Percentiles rank a stretch among this genome's conserved stretches.
phyloP scores from a whole-genome alignment of 192 early-diverging fungal species.

The Anaeromyces robustus region DNA sequence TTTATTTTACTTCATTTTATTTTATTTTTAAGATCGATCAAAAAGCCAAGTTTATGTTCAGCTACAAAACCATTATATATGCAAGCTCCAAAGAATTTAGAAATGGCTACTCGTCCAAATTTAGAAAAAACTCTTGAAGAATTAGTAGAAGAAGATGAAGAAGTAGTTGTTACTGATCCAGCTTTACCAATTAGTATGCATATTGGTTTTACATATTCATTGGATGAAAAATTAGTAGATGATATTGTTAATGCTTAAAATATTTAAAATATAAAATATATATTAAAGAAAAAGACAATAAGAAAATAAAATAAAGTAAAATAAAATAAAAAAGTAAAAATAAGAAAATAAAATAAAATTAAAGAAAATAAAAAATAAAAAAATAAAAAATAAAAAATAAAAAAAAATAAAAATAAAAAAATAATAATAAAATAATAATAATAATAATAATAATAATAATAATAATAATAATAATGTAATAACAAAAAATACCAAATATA shows the following conservation, averaged over 20 bases:
- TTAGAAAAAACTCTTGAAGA: conserved; percentile 49
- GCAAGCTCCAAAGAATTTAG: conserved; percentile 65
- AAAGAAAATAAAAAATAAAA: too few relatives aligned
- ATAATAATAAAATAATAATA: too few relatives aligned
- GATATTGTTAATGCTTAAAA: background rate
- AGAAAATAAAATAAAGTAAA: background rate
- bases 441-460: too few relatives aligned
- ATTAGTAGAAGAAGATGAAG: conserved; percentile 48
- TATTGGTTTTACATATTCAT: conserved; percentile 9
- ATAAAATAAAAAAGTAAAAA: background rate
- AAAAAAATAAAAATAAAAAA: too few relatives aligned
- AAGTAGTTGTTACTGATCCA: conserved; percentile 70
- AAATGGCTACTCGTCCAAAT: conserved; percentile 71
- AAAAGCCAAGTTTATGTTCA: conserved; percentile 57
- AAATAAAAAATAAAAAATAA: too few relatives aligned
- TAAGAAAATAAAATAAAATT: too few relatives aligned
- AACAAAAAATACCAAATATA: too few relatives aligned
- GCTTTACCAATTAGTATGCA: conserved; percentile 40
- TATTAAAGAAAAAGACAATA: background rate
- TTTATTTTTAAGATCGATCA: conserved; percentile 88
- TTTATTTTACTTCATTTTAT: too few relatives aligned
- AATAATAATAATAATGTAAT: too few relatives aligned
- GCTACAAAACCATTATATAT: conserved; percentile 57
- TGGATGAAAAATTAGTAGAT: background rate
- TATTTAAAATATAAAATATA: too few relatives aligned